Percentiles rank a stretch among this genome's conserved stretches.
phyloP scores from a whole-genome alignment of 495 filamentous ascomycete species.

The Aspergillus funiculosus region DNA sequence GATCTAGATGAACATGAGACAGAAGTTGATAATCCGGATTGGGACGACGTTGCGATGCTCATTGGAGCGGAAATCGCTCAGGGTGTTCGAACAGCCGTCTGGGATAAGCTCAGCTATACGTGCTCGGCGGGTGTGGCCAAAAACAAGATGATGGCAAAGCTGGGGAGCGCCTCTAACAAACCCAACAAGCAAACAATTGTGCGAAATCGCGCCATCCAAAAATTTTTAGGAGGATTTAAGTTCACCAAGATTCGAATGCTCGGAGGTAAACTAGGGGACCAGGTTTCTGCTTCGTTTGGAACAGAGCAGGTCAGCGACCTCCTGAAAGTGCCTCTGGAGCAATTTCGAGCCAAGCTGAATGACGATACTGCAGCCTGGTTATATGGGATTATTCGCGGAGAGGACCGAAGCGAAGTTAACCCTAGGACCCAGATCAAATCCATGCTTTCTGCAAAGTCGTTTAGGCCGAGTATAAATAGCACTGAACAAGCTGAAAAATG shows the following conservation, averaged over 20 bases:
- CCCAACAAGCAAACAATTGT: slow-evolving; percentile 90
- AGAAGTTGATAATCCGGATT: slow-evolving; percentile 80
- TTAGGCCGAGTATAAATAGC: slow-evolving; percentile 74
- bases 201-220: slow-evolving; percentile 71
- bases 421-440: slow-evolving; percentile 89
- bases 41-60: slow-evolving; percentile 88
- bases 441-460: slow-evolving; percentile 97
- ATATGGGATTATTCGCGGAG: slow-evolving; percentile 77
- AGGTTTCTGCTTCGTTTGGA: slow-evolving; percentile 67
- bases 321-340: slow-evolving; percentile 64
- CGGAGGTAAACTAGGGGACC: slow-evolving; percentile 91
- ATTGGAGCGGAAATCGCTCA: slow-evolving; percentile 85
- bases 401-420: slow-evolving; percentile 84
- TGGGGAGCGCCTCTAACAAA: slow-evolving; percentile 86
- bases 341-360: slow-evolving; percentile 71
- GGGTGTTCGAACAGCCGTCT: slow-evolving; percentile 61
- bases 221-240: slow-evolving; percentile 79
- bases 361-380: slow-evolving; percentile 88
- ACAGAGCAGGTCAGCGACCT: slow-evolving; percentile 79
- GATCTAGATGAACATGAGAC: slow-evolving; percentile 66
- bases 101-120: slow-evolving; percentile 70
- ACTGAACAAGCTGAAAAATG: slow-evolving; percentile 79
- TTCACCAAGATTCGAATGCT: slow-evolving; percentile 96
- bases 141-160: slow-evolving; percentile 94
- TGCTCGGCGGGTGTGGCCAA: slow-evolving; percentile 82